phyloP scores from a whole-genome alignment of 441 rosid species.

The Viola pubescens region DNA sequence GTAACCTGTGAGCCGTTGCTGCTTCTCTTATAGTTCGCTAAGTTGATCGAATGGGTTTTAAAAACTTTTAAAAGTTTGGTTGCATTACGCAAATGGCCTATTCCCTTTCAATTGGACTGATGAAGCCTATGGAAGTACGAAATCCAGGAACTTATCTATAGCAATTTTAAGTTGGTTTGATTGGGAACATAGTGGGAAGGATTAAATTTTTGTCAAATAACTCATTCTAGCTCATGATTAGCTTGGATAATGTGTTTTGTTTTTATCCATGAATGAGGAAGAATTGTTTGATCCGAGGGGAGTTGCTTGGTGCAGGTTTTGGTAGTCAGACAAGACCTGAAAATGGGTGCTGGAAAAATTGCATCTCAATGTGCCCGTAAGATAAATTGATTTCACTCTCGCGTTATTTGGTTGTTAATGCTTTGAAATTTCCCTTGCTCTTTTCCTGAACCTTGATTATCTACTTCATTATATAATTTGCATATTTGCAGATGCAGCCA shows the following conservation, averaged over 20 bases:
- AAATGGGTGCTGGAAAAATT: conserved; percentile 84
- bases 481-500: conserved; percentile 67
- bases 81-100: too few relatives aligned
- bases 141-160: not conserved
- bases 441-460: not conserved
- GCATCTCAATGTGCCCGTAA: conserved; percentile 95
- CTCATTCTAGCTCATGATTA: not conserved
- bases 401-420: not conserved
- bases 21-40: too few relatives aligned
- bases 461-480: conserved; percentile 6
- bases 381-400: conserved; percentile 17
- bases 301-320: conserved; percentile 48
- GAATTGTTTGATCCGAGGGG: not conserved
- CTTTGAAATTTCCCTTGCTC: not conserved
- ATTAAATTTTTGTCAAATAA: not conserved
- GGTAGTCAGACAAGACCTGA: conserved; percentile 86
- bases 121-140: not conserved
- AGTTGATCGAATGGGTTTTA: too few relatives aligned
- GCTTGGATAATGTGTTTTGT: not conserved
- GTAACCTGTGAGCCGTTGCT: too few relatives aligned
- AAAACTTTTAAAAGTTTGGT: too few relatives aligned
- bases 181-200: not conserved
- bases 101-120: too few relatives aligned
- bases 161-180: not conserved
- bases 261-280: not conserved